Base-by-base conservation (phyloP, 140 eudicot species). In the Stevia rebaudiana region DNA sequence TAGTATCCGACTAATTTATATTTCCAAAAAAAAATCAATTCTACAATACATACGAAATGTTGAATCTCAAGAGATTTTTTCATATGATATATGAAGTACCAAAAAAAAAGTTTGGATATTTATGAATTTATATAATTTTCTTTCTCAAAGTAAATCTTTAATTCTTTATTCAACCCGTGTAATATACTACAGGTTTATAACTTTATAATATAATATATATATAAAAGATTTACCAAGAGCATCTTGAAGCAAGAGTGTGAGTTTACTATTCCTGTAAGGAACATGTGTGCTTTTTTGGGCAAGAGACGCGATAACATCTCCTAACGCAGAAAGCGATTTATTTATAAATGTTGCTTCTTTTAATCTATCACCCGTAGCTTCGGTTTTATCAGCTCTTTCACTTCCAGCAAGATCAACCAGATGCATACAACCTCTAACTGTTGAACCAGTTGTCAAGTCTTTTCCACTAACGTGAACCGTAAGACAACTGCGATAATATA, bases 341-440 rank as follows among this genome's bases (percentile, higher is more conserved):
- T 87, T 87, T 25, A 87, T 84, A 46, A 73, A 78, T 65, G 71
- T 74, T 70, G 92, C 95, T 72, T 84, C 95, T 71, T 83, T 87
- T 57, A 87, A 65, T 66, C 92, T 72, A 25, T 81, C 92, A 55
- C 95, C 92, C 23, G 78, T 79, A 3, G 78, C 95, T 63, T 79
- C 92, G 4, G 92, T 73, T 67, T 84, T 87, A 42, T 84, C 82
- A 18, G 81, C 92, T 82, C 95, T 74, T 79, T 87, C 95, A 68
- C 95, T 87, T 74, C 95, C 95, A 17, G 95, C 95, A 65, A 87
- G 78, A 73, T 87, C 95, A 35, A 87, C 91, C 68, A 87, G 71
- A 81, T 87, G 95, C 95, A 87, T 83, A 65, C 95, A 81, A 66
- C 92, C 95, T 64, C 84, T 82, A 46, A 83, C 73, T 4, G 59